Evolutionary conservation across 1,139 yeast species (phyloP).

Genomic region (Saccharomycopsis phalli): DNA sequence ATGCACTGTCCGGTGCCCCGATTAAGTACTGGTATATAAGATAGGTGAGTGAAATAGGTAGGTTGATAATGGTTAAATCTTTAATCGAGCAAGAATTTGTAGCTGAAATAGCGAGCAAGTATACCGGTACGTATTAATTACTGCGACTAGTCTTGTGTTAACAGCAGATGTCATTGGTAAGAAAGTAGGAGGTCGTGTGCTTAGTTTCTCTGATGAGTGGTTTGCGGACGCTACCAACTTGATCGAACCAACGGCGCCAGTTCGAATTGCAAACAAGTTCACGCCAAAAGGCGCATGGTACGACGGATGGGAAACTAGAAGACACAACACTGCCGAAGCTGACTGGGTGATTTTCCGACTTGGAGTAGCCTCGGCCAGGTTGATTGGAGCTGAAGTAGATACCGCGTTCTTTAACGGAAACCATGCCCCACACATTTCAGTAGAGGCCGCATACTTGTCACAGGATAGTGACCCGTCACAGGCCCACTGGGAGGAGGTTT

Average conservation of each 20-base stretch:
- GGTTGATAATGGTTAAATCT: not conserved
- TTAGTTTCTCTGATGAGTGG: constrained; percentile 79
- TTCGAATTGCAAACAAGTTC: constrained; percentile 71
- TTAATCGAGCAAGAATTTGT: constrained; percentile 9
- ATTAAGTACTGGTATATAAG: not conserved
- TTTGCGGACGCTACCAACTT: constrained; percentile 90
- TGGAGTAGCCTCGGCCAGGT: constrained; percentile 75
- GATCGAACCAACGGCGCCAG: constrained; percentile 70
- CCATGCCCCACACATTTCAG: constrained; percentile 84
- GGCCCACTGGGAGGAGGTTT: constrained; percentile 57
- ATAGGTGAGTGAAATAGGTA: not conserved
- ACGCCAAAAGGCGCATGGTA: constrained; percentile 91
- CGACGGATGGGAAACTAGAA: constrained; percentile 96
- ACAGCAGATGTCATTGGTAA: constrained; percentile 66
- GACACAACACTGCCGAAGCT: constrained; percentile 76
- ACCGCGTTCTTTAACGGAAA: constrained; percentile 92
- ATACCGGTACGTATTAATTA: constrained; percentile 12
- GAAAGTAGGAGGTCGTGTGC: constrained; percentile 68
- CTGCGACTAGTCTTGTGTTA: not conserved
- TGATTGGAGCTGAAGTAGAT: constrained; percentile 81
- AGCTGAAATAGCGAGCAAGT: constrained; percentile 16
- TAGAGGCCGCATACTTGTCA: constrained; percentile 53
- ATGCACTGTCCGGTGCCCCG: constrained; percentile 3
- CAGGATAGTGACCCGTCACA: constrained; percentile 27
- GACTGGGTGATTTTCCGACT: constrained; percentile 80